Percentiles rank a stretch among this genome's conserved stretches.
These are phyloP conservation scores for Adansonia madagascariensis DNA, from an alignment of 441 rosid species.

Conservation along the genomic window DNA sequence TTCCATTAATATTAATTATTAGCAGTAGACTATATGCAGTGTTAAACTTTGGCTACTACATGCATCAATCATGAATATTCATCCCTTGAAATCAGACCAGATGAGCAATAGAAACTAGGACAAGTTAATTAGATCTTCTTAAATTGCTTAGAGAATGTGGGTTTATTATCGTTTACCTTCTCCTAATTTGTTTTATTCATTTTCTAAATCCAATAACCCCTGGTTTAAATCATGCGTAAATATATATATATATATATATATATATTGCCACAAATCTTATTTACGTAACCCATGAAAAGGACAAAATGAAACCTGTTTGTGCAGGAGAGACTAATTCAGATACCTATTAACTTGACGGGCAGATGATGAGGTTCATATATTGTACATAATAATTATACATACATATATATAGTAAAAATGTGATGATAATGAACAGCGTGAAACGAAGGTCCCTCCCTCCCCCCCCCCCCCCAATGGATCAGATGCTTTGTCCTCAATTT, in stretches of 20 bases:
- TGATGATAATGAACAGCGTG: slow-evolving; percentile 6
- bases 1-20: neutral
- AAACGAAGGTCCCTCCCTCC: neutral
- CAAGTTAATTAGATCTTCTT: neutral
- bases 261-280: neutral
- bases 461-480: neutral
- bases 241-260: too few species aligned
- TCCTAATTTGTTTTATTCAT: slow-evolving; percentile 1
- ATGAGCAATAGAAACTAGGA: neutral
- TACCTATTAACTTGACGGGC: neutral
- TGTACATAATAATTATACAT: too few species aligned
- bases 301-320: neutral
- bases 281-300: neutral
- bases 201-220: neutral
- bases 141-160: neutral
- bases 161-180: neutral
- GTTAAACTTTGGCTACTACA: neutral
- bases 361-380: neutral
- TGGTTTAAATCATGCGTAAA: neutral
- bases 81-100: slow-evolving; percentile 1
- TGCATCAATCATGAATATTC: neutral
- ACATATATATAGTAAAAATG: neutral
- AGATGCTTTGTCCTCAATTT: slow-evolving; percentile 30
- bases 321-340: neutral
- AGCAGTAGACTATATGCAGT: neutral